Evolutionary conservation across 352 stramenopile genomes (phyloP).

Genomic region (Peronospora tabacina): DNA sequence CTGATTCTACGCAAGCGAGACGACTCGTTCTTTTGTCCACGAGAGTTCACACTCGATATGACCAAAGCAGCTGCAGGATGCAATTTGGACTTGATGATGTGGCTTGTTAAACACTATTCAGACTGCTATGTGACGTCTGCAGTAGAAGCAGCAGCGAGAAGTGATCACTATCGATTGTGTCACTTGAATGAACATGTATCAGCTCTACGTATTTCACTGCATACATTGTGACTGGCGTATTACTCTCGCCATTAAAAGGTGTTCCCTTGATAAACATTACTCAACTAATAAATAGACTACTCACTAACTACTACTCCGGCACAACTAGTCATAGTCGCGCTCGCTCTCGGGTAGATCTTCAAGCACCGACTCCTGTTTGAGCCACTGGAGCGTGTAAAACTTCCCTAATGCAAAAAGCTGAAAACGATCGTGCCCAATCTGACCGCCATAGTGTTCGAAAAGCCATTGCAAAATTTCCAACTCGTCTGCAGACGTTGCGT

Average conservation of each 20-base stretch:
- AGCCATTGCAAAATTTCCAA: slow-evolving; percentile 38
- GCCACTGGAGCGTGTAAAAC: slow-evolving; percentile 34
- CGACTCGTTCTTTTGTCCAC: slow-evolving; percentile 25
- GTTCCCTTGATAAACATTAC: slow-evolving; percentile 16
- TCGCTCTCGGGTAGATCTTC: slow-evolving; percentile 26
- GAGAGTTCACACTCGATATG: slow-evolving; percentile 26
- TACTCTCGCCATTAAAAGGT: background rate
- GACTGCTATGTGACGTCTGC: slow-evolving; percentile 27
- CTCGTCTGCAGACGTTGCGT: slow-evolving; percentile 27
- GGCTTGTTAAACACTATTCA: slow-evolving; percentile 23
- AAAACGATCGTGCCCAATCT: slow-evolving; percentile 29
- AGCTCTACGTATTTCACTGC: too few species aligned
- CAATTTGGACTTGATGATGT: slow-evolving; percentile 26
- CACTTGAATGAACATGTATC: too few species aligned
- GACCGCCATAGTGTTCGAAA: slow-evolving; percentile 22
- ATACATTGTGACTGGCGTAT: too few species aligned
- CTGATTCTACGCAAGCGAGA: slow-evolving; percentile 8
- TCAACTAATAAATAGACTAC: slow-evolving; percentile 29
- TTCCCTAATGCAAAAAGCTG: slow-evolving; percentile 32
- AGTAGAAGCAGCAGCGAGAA: slow-evolving; percentile 26
- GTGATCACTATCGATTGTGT: slow-evolving; percentile 20
- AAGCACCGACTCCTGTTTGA: slow-evolving; percentile 25
- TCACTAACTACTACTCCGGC: slow-evolving; percentile 14
- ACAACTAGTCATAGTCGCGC: slow-evolving; percentile 22
- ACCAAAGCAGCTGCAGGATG: slow-evolving; percentile 24